phyloP scores from a whole-genome alignment of 257 asterid species.

The Scutellaria minor region DNA sequence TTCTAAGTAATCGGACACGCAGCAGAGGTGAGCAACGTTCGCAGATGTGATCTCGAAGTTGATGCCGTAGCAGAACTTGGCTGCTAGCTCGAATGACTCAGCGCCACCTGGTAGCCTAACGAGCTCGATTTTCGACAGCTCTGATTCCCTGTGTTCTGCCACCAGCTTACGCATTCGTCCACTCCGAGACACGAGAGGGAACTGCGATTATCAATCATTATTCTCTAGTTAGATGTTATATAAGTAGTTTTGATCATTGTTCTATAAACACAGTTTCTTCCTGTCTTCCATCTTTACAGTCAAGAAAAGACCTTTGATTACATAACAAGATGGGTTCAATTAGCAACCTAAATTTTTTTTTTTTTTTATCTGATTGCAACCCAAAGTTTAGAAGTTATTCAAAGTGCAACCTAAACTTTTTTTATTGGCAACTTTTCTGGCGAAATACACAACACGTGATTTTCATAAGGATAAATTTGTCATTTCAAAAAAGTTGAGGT shows the following conservation, averaged over 20 bases:
- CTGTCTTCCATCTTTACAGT: neutral
- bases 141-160: slow-evolving; percentile 78
- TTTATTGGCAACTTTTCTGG: too few species aligned
- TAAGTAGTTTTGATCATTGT: neutral
- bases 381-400: too few species aligned
- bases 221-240: neutral
- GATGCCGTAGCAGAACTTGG: slow-evolving; percentile 90
- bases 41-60: slow-evolving; percentile 86
- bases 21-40: slow-evolving; percentile 79
- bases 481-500: too few species aligned
- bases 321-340: too few species aligned
- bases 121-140: slow-evolving; percentile 68
- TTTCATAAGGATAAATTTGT: too few species aligned
- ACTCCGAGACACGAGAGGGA: slow-evolving; percentile 92
- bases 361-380: too few species aligned
- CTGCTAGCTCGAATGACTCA: slow-evolving; percentile 84
- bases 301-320: slow-evolving; percentile 3
- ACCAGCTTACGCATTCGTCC: slow-evolving; percentile 83
- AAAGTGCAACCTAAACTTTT: too few species aligned
- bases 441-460: too few species aligned
- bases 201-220: slow-evolving; percentile 53
- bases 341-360: too few species aligned
- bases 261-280: slow-evolving; percentile 1
- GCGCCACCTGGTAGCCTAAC: slow-evolving; percentile 87
- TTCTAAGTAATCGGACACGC: slow-evolving; percentile 86